phyloP scores from a whole-genome alignment of 2,329 filamentous ascomycete species.

The Boeremia exigua region DNA sequence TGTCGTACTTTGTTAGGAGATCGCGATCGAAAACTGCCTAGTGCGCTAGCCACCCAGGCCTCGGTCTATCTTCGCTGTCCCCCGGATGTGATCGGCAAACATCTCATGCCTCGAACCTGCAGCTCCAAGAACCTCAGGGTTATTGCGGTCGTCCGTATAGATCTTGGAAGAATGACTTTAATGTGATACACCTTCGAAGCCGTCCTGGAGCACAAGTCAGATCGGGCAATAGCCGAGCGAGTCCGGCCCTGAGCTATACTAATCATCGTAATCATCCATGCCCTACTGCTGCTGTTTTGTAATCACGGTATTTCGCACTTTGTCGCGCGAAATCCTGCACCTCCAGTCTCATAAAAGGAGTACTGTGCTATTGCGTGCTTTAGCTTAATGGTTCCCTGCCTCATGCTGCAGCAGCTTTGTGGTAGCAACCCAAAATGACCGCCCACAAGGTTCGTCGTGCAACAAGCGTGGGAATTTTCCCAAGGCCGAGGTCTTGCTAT shows the following conservation, averaged over 20 bases:
- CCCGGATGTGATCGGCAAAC: neutral
- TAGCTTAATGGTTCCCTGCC: neutral
- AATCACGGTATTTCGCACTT: slow-evolving; percentile 26
- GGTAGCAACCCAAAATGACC: slow-evolving; percentile 15
- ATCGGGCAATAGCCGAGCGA: neutral
- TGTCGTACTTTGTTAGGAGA: neutral
- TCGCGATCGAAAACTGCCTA: neutral
- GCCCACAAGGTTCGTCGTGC: slow-evolving; percentile 13
- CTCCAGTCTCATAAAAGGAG: neutral
- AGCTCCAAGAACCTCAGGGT: neutral
- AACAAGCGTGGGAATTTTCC: neutral
- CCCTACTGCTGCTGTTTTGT: slow-evolving; percentile 32
- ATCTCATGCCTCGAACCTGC: neutral
- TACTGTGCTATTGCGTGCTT: slow-evolving; percentile 10
- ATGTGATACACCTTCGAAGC: neutral
- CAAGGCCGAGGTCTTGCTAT: neutral
- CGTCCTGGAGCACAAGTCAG: neutral
- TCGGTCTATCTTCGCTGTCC: neutral
- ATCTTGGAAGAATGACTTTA: neutral
- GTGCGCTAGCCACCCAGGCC: neutral
- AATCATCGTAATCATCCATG: slow-evolving; percentile 27
- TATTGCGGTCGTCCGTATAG: neutral
- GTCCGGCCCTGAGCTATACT: slow-evolving; percentile 18
- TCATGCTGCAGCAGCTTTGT: neutral
- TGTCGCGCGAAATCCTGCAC: neutral